Conservation (phyloP, 257 asterid species). For the Salvia miltiorrhiza region DNA sequence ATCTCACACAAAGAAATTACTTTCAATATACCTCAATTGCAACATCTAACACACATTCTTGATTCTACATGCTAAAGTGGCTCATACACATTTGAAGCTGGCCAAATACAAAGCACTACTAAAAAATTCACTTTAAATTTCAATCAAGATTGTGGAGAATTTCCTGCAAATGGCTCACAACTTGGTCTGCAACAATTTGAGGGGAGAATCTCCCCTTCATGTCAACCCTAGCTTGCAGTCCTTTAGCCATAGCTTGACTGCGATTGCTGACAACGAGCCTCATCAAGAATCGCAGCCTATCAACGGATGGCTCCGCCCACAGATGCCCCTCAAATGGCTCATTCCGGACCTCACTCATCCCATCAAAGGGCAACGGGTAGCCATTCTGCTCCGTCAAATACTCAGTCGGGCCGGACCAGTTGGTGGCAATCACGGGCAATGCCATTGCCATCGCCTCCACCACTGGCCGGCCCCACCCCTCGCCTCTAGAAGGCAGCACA, state of each 20-base stretch:
- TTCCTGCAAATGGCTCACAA: conserved; percentile 41
- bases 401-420: conserved; percentile 95
- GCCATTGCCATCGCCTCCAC: conserved; percentile 94
- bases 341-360: conserved; percentile 59
- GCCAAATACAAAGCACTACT: too few species aligned
- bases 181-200: conserved; percentile 50
- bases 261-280: conserved; percentile 43
- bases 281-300: conserved; percentile 55
- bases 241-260: conserved; percentile 54
- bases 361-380: conserved; percentile 56
- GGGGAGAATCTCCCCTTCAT: conserved; percentile 64
- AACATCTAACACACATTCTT: background rate
- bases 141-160: conserved; percentile 15
- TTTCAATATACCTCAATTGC: background rate
- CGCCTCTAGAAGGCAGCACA: conserved; percentile 82
- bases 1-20: background rate
- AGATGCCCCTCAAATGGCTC: conserved; percentile 81
- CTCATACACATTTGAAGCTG: background rate
- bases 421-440: conserved; percentile 76
- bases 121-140: too few species aligned
- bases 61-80: background rate
- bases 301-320: conserved; percentile 85
- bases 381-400: conserved; percentile 64
- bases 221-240: conserved; percentile 62
- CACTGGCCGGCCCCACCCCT: conserved; percentile 94